Conservation (phyloP, 352 stramenopile species). For the Thalassiosira pacifica region DNA sequence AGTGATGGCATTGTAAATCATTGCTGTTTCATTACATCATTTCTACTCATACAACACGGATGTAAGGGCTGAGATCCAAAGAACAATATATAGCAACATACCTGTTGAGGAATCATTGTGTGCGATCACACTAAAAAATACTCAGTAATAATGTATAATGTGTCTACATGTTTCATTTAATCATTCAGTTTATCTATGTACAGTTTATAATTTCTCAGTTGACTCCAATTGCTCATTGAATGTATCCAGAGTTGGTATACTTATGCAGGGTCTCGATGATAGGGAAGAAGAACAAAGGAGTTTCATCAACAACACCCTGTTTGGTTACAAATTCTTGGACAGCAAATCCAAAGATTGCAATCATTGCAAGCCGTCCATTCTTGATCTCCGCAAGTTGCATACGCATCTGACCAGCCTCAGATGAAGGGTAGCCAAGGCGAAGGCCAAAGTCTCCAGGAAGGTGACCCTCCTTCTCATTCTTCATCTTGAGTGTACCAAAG, state of each 20-base stretch:
- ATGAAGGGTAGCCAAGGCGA: constrained; percentile 80
- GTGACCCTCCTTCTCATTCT: constrained; percentile 64
- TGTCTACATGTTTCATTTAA: too few species aligned
- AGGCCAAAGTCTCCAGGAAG: constrained; percentile 83
- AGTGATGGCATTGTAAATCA: too few species aligned
- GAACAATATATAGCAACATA: too few species aligned
- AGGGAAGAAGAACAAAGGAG: constrained; percentile 88
- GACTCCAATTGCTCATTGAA: constrained; percentile 53
- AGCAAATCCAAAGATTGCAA: constrained; percentile 86
- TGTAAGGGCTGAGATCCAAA: too few species aligned
- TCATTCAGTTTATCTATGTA: not conserved
- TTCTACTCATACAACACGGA: too few species aligned
- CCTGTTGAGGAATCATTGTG: too few species aligned
- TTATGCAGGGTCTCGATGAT: constrained; percentile 67
- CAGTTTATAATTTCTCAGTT: not conserved
- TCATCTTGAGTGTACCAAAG: constrained; percentile 68
- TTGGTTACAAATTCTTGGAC: constrained; percentile 84
- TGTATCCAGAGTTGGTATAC: constrained; percentile 78
- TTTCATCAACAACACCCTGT: constrained; percentile 85
- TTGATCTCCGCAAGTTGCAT: constrained; percentile 87
- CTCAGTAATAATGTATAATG: too few species aligned
- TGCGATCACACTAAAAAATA: too few species aligned
- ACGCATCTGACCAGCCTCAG: constrained; percentile 64
- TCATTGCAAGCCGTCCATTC: constrained; percentile 88
- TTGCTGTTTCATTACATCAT: too few species aligned